Conservation (phyloP, 352 stramenopile genomes). For the Thalassiosira livingstoniorum region DNA sequence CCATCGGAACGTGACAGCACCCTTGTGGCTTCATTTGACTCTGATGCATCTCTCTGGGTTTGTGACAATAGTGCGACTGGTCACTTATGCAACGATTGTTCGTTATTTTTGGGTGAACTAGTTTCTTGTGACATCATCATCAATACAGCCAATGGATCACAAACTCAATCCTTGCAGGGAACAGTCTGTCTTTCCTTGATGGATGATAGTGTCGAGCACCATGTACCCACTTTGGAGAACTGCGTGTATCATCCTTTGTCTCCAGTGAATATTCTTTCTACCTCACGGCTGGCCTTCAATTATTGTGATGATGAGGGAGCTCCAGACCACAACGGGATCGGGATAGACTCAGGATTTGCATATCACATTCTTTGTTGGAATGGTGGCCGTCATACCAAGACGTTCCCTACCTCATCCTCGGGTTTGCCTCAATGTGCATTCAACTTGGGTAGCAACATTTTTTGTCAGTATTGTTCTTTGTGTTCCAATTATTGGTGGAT, state of each 20-base stretch:
- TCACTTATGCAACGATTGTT: constrained; percentile 24
- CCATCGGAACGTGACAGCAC: too few species aligned
- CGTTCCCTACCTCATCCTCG: background rate
- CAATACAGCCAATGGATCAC: constrained; percentile 11
- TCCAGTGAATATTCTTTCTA: constrained; percentile 11
- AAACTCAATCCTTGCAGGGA: constrained; percentile 1
- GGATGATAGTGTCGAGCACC: constrained; percentile 3
- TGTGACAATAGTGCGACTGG: constrained; percentile 31
- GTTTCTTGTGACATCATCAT: constrained; percentile 4
- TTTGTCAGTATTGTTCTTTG: background rate
- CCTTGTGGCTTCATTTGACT: constrained; percentile 21
- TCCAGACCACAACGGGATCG: background rate
- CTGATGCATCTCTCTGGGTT: constrained; percentile 29
- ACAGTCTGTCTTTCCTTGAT: constrained; percentile 4
- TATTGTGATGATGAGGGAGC: background rate
- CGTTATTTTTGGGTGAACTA: constrained; percentile 11
- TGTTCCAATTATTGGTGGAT: constrained; percentile 2
- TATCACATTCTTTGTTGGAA: constrained; percentile 17
- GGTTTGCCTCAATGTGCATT: constrained; percentile 14
- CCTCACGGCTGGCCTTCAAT: background rate
- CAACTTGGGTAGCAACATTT: background rate
- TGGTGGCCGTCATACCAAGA: constrained; percentile 2
- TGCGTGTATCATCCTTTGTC: background rate
- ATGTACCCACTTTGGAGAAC: constrained; percentile 9
- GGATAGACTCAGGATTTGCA: background rate